Percentiles rank a stretch among this genome's conserved stretches.
phyloP scores from a whole-genome alignment of 2,329 filamentous ascomycete genomes.

The Scedosporium minutisporum region DNA sequence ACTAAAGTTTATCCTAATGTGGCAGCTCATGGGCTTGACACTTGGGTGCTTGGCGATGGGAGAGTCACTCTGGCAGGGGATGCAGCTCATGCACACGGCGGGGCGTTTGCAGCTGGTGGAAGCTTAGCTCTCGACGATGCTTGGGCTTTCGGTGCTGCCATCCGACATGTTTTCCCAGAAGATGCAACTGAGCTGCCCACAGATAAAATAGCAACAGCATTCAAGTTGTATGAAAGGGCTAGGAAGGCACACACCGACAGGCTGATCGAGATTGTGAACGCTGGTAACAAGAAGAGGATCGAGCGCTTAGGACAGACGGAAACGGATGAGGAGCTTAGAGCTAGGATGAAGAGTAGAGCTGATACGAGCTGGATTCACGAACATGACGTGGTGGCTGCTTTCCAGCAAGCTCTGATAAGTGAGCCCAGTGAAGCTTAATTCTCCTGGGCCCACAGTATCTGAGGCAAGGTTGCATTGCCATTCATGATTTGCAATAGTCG shows the following conservation, averaged over 20 bases:
- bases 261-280: slow-evolving; percentile 24
- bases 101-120: slow-evolving; percentile 29
- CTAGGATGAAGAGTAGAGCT: slow-evolving; percentile 23
- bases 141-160: slow-evolving; percentile 28
- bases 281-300: slow-evolving; percentile 17
- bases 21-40: slow-evolving; percentile 26
- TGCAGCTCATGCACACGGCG: slow-evolving; percentile 30
- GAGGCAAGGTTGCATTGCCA: no score
- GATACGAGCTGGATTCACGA: slow-evolving; percentile 35
- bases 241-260: slow-evolving; percentile 30
- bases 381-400: slow-evolving; percentile 32
- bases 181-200: background rate
- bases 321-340: slow-evolving; percentile 26
- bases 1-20: slow-evolving; percentile 32
- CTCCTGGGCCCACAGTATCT: no score
- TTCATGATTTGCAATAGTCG: no score
- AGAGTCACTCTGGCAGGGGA: slow-evolving; percentile 27
- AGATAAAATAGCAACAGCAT: slow-evolving; percentile 17
- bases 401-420: slow-evolving; percentile 9
- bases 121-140: slow-evolving; percentile 30
- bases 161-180: slow-evolving; percentile 24
- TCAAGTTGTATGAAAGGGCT: slow-evolving; percentile 31
- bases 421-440: no score
- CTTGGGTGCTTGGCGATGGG: slow-evolving; percentile 27
- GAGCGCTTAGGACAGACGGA: slow-evolving; percentile 15